A percentile compares a stretch with the other conserved stretches of the same genome.
Conservation (phyloP, 129 eudicot species). For the Smallanthus sonchifolius region DNA sequence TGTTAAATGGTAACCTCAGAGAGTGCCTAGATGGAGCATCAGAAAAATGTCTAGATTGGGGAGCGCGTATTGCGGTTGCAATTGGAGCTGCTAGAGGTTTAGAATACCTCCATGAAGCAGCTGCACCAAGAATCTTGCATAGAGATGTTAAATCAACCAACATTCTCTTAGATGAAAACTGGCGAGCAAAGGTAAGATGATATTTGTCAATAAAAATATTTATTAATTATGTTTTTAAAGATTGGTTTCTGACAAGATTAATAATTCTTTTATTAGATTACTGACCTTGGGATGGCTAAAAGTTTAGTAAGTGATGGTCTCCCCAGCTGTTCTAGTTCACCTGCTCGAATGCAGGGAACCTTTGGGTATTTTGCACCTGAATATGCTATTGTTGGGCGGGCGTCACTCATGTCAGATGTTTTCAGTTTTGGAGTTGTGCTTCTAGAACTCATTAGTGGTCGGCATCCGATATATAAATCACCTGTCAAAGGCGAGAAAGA, state of each 20-base stretch:
- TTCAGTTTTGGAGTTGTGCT: slow-evolving; percentile 97
- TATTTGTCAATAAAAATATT: neutral
- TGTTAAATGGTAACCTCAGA: slow-evolving; percentile 78
- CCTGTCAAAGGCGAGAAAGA: slow-evolving; percentile 59
- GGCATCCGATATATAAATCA: slow-evolving; percentile 62
- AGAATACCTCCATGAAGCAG: slow-evolving; percentile 97
- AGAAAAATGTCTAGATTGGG: slow-evolving; percentile 71
- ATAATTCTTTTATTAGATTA: slow-evolving; percentile 42
- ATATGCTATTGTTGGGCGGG: slow-evolving; percentile 78
- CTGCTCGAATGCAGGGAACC: slow-evolving; percentile 94
- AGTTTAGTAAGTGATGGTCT: slow-evolving; percentile 68
- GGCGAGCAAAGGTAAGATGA: slow-evolving; percentile 76
- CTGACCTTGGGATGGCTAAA: slow-evolving; percentile 98
- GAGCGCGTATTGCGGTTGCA: slow-evolving; percentile 70
- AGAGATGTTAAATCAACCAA: slow-evolving; percentile 96
- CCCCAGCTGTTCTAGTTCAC: slow-evolving; percentile 78
- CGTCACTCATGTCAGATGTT: slow-evolving; percentile 86
- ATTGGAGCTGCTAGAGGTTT: slow-evolving; percentile 98
- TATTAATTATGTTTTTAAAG: neutral
- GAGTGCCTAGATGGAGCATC: slow-evolving; percentile 67
- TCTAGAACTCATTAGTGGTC: slow-evolving; percentile 80
- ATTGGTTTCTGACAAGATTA: slow-evolving; percentile 1
- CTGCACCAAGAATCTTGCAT: slow-evolving; percentile 91
- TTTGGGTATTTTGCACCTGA: slow-evolving; percentile 98
- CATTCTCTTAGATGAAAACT: slow-evolving; percentile 80